Conservation (phyloP, 2,329 filamentous ascomycete species). For the Trichoderma sp. region DNA sequence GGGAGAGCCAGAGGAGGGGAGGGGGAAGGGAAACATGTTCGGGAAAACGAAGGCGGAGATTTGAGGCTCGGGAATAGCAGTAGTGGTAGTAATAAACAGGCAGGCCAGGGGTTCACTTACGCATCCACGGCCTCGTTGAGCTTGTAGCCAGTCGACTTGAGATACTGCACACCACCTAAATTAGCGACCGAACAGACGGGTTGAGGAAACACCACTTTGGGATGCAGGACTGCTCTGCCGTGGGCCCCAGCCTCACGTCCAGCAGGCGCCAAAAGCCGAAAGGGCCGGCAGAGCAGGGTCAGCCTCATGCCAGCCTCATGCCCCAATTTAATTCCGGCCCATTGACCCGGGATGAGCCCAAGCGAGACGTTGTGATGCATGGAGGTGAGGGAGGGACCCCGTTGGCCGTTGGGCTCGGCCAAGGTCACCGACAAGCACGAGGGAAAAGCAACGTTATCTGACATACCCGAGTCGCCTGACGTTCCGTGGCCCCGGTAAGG, state of each 20-base stretch:
- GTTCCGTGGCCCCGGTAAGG: constrained; percentile 47
- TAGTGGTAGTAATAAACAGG: background rate
- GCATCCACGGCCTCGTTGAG: constrained; percentile 56
- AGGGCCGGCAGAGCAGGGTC: constrained; percentile 2
- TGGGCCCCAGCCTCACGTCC: background rate
- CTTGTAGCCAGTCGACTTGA: constrained; percentile 52
- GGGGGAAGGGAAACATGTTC: background rate
- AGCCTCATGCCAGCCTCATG: constrained; percentile 21
- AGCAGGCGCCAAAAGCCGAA: constrained; percentile 19
- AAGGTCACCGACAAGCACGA: background rate
- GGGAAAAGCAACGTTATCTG: constrained; percentile 7
- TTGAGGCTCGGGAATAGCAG: background rate
- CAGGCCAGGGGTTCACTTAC: constrained; percentile 47
- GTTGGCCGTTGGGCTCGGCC: background rate
- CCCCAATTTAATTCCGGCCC: constrained; percentile 15
- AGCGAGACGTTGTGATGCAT: constrained; percentile 12
- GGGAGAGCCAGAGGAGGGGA: background rate
- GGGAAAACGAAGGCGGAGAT: constrained; percentile 9
- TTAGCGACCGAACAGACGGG: constrained; percentile 16
- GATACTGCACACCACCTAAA: constrained; percentile 40
- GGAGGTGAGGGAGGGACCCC: background rate
- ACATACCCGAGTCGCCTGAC: constrained; percentile 49
- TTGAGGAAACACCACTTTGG: constrained; percentile 13
- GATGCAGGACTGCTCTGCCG: constrained; percentile 9
- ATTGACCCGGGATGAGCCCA: constrained; percentile 18